A percentile compares a stretch with the other conserved stretches of the same genome.
Evolutionary conservation across 1,139 yeast species (phyloP).

Genomic region (Protomyces inundatus): DNA sequence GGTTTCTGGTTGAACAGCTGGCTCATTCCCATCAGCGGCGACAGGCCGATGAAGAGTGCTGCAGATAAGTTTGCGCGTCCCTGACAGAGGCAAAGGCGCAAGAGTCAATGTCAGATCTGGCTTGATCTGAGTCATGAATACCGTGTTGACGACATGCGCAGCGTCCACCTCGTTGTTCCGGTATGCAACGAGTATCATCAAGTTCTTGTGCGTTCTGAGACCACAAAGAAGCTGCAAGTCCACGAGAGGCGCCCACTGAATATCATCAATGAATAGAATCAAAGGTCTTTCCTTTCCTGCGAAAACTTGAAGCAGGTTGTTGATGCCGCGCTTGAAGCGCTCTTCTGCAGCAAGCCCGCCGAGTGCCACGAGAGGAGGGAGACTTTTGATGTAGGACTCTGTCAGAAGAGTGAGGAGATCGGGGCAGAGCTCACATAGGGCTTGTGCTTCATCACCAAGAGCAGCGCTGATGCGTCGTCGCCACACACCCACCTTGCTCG

Average conservation of each 20-base stretch:
- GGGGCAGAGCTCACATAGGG: slow-evolving; percentile 15
- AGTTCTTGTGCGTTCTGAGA: slow-evolving; percentile 10
- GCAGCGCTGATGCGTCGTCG: background rate
- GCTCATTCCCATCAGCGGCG: background rate
- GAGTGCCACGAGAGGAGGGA: slow-evolving; percentile 17
- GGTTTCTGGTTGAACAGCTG: background rate
- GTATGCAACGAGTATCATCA: slow-evolving; percentile 19
- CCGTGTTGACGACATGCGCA: slow-evolving; percentile 10
- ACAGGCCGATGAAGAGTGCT: slow-evolving; percentile 13
- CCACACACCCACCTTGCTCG: background rate
- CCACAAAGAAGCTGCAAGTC: slow-evolving; percentile 11
- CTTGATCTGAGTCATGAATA: background rate
- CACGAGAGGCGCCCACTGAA: slow-evolving; percentile 22
- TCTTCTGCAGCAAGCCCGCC: slow-evolving; percentile 21
- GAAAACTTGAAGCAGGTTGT: slow-evolving; percentile 2
- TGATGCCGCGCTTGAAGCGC: slow-evolving; percentile 11
- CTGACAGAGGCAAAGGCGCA: background rate
- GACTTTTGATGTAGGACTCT: background rate
- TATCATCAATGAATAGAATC: slow-evolving; percentile 21
- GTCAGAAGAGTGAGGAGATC: slow-evolving; percentile 11
- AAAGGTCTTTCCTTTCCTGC: slow-evolving; percentile 9
- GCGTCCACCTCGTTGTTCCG: slow-evolving; percentile 22
- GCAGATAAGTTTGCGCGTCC: background rate
- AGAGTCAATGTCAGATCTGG: slow-evolving; percentile 1
- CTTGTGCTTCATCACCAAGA: slow-evolving; percentile 8